Evolutionary conservation across 2,329 filamentous ascomycete species (phyloP), one percentile per base, ranked within the genome.

Genomic region (Mariannaea sp.): DNA sequence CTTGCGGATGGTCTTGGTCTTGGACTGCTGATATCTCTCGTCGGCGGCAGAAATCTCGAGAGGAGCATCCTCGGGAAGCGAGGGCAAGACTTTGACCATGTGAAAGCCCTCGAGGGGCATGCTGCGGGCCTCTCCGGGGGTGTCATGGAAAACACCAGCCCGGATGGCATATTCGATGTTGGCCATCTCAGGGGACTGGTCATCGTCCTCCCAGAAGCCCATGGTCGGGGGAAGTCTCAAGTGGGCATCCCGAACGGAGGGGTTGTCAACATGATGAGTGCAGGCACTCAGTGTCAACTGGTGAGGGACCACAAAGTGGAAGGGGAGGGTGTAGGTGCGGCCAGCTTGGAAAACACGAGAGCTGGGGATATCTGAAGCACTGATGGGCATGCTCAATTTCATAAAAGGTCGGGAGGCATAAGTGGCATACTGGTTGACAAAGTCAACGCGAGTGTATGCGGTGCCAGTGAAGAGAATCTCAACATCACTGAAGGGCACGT

Each of bases 221-320:
- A 84, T 68, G 9, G 78, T 78, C 0, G 82, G 81, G 1, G 81
- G 82, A 17, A 83, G 72, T 10, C 76, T 73, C 32, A 81, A 68
- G 69, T 85, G 82, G 40, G 79, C 73, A 27, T 80, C 79, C 47
- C 75, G 73, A 24, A 84, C 72, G 40, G 70, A 70, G n/a, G 72
- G 70, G 33, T 73, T 73, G 33, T 72, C 69, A 48, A 76, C 73
- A 22, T 67, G 60, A 70, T 84, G 81, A 61, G 71, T 78, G 73
- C 82, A 85, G 14, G 81, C 80, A 53, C 75, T 76, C 43, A 84
- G 72, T 14, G 81, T 84, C 54, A 85, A 77, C 48, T 83, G 77
- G 58, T 74, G 73, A n/a, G 82, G 82, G 13, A 85, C 76, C 53
- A 84, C 77, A 58, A 85, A 85, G 70, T 81, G 70, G 71, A 85